Conservation (phyloP, 129 eudicot genomes). For the Artemisia argyi region DNA sequence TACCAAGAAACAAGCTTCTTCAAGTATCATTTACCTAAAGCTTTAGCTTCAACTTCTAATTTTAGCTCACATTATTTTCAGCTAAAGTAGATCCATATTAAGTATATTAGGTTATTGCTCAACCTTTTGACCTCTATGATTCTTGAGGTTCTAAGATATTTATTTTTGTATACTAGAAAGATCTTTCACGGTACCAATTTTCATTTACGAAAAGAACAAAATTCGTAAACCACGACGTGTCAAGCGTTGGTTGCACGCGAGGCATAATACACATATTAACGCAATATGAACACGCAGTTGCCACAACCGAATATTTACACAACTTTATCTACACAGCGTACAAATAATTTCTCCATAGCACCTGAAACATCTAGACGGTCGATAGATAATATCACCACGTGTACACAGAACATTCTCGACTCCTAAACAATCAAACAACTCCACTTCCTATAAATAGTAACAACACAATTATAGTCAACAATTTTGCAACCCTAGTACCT, state of each 20-base stretch:
- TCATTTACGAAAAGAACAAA: neutral
- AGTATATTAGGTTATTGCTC: neutral
- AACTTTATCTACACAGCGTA: neutral
- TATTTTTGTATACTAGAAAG: too few species aligned
- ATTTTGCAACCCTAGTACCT: too few species aligned
- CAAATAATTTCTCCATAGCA: neutral
- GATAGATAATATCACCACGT: neutral
- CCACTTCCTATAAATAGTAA: slow-evolving; percentile 16
- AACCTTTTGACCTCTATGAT: too few species aligned
- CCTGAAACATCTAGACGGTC: neutral
- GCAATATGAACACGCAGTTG: slow-evolving; percentile 5
- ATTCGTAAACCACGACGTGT: neutral
- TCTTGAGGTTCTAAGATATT: too few species aligned
- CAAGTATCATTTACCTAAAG: too few species aligned
- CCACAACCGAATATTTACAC: slow-evolving; percentile 5
- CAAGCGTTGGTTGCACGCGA: slow-evolving; percentile 18
- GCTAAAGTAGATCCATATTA: too few species aligned
- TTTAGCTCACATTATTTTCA: too few species aligned
- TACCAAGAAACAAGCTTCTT: too few species aligned
- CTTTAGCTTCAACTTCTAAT: too few species aligned
- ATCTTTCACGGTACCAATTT: neutral
- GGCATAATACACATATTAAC: neutral
- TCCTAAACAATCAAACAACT: slow-evolving; percentile 12
- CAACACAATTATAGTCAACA: neutral
- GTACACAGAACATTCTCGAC: slow-evolving; percentile 30